Percentiles rank a stretch among this genome's conserved stretches.
Evolutionary conservation across 208 protist species (phyloP).

Genomic region (Trypanosoma lewisi): DNA sequence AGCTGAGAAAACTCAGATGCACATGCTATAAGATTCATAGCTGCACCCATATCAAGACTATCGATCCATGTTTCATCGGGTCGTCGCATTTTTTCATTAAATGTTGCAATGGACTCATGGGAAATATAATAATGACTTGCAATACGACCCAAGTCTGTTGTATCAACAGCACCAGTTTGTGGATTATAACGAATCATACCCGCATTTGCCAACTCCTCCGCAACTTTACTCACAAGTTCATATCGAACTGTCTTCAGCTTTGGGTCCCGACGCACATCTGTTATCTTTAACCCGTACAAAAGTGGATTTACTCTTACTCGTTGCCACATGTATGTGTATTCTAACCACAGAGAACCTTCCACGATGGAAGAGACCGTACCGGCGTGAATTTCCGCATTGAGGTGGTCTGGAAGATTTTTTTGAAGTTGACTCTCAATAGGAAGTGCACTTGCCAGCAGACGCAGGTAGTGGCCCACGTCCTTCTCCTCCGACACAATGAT

Average conservation of each 20-base stretch:
- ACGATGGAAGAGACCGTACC: slow-evolving; percentile 96
- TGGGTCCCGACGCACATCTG: slow-evolving; percentile 91
- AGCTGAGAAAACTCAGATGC: slow-evolving; percentile 97
- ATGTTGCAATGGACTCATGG: slow-evolving; percentile 93
- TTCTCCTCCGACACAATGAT: slow-evolving; percentile 98
- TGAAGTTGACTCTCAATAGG: slow-evolving; percentile 97
- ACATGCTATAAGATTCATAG: slow-evolving; percentile 91
- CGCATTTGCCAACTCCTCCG: slow-evolving; percentile 91
- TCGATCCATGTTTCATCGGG: slow-evolving; percentile 86
- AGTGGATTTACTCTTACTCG: slow-evolving; percentile 96
- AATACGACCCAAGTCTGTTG: slow-evolving; percentile 95
- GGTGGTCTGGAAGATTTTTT: slow-evolving; percentile 94
- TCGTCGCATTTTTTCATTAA: slow-evolving; percentile 91
- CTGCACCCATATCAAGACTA: slow-evolving; percentile 86
- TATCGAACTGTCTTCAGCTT: slow-evolving; percentile 84
- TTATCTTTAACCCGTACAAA: slow-evolving; percentile 94
- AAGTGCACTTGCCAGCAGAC: slow-evolving; percentile 91
- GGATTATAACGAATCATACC: slow-evolving; percentile 97
- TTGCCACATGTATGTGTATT: slow-evolving; percentile 98
- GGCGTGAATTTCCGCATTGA: slow-evolving; percentile 98
- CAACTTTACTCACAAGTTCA: slow-evolving; percentile 96
- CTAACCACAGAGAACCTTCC: slow-evolving; percentile 95
- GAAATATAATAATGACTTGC: slow-evolving; percentile 98
- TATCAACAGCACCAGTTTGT: slow-evolving; percentile 93
- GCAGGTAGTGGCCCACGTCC: slow-evolving; percentile 95